Conservation (phyloP, 2,329 filamentous ascomycete species). For the Colletotrichum incanum region DNA sequence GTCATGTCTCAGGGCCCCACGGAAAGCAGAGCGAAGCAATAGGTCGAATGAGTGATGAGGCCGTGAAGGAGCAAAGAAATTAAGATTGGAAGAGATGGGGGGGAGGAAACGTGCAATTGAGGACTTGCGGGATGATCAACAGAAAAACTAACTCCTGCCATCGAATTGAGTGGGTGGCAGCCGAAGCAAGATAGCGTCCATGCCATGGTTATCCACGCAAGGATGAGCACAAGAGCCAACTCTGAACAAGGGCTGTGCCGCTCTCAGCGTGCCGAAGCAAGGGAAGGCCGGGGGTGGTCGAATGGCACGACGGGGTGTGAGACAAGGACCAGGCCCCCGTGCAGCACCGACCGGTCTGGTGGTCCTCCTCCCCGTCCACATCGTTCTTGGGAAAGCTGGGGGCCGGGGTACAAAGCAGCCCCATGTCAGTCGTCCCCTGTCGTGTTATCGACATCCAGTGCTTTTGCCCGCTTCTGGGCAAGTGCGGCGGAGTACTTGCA, state of each 20-base stretch:
- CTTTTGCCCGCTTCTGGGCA: conserved; percentile 34
- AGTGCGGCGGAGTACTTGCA: conserved; percentile 34
- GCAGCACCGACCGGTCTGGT: conserved; percentile 39
- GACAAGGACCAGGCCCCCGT: conserved; percentile 40
- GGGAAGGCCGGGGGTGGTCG: conserved; percentile 40
- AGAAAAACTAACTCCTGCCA: conserved; percentile 37
- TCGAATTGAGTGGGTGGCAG: conserved; percentile 34
- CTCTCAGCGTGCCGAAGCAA: conserved; percentile 34
- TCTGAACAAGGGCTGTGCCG: conserved; percentile 37
- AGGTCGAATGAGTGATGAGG: conserved; percentile 15
- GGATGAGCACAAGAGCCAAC: conserved; percentile 29
- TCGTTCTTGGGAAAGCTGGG: conserved; percentile 41
- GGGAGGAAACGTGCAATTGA: conserved; percentile 29
- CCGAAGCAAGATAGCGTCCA: conserved; percentile 31
- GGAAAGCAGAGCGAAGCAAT: background rate
- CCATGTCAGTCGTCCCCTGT: conserved; percentile 9
- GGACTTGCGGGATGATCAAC: conserved; percentile 26
- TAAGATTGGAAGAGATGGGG: conserved; percentile 2
- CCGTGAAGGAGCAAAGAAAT: conserved; percentile 14
- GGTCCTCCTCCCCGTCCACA: conserved; percentile 17
- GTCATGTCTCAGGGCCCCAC: conserved; percentile 6
- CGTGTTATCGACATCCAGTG: conserved; percentile 34
- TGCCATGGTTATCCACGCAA: conserved; percentile 32
- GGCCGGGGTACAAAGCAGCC: conserved; percentile 32
- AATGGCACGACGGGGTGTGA: conserved; percentile 37